Percentiles rank a stretch among this genome's conserved stretches.
These are phyloP conservation scores for Saturnispora dispora DNA, from an alignment of 805 yeast genomes.

Conservation along the genomic window DNA sequence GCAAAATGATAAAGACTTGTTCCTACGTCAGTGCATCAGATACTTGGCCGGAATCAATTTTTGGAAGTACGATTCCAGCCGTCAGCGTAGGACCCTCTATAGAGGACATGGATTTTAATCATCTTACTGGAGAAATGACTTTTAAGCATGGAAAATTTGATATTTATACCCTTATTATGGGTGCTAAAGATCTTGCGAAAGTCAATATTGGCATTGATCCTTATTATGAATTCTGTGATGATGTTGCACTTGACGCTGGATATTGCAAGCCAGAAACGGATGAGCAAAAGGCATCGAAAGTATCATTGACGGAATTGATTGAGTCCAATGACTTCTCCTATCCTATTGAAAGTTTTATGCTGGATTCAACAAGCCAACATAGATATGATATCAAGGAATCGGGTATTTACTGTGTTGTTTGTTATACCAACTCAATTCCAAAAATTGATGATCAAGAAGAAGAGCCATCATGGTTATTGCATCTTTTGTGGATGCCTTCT, in stretches of 20 bases:
- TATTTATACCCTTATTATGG: conserved; percentile 19
- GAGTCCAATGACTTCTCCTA: conserved; percentile 10
- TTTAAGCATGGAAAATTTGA: conserved; percentile 1
- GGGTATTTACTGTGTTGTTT: conserved; percentile 23
- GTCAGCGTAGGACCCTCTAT: neutral
- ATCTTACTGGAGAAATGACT: neutral
- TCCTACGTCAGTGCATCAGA: conserved; percentile 25
- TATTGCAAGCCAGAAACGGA: conserved; percentile 18
- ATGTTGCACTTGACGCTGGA: conserved; percentile 16
- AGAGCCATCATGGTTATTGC: no score
- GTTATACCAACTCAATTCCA: conserved; percentile 15
- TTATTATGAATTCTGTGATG: conserved; percentile 26
- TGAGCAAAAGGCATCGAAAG: conserved; percentile 10
- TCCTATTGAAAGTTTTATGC: conserved; percentile 15
- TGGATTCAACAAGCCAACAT: conserved; percentile 9
- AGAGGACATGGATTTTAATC: neutral
- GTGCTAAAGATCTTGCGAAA: conserved; percentile 20
- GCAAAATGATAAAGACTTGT: conserved; percentile 23
- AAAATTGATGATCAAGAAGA: neutral
- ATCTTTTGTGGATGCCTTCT: neutral
- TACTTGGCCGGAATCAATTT: neutral
- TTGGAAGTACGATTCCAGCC: neutral
- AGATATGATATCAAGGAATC: conserved; percentile 16
- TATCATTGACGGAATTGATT: conserved; percentile 16
- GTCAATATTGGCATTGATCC: conserved; percentile 20